Conservation (phyloP, 2,329 filamentous ascomycete genomes). For the Ophiocordyceps camponoti-rufipedis region DNA sequence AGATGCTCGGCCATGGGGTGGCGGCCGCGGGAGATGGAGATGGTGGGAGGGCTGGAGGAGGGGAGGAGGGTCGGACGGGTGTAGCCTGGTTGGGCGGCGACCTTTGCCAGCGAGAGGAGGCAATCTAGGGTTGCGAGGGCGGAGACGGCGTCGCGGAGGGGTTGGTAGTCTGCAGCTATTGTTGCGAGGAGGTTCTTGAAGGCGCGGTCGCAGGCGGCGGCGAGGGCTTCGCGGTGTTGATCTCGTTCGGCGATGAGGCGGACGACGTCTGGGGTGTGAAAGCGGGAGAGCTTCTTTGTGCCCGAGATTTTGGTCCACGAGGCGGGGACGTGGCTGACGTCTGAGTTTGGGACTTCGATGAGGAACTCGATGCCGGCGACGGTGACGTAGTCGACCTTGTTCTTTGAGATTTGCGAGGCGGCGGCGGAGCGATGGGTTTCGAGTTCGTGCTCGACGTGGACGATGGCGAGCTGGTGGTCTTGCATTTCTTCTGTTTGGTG, state of each 20-base stretch:
- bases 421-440: conserved; percentile 56
- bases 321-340: conserved; percentile 75
- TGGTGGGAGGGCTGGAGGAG: conserved; percentile 43
- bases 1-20: conserved; percentile 95
- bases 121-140: conserved; percentile 79
- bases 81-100: conserved; percentile 79
- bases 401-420: conserved; percentile 53
- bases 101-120: conserved; percentile 65
- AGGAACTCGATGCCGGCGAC: conserved; percentile 87
- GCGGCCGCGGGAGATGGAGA: conserved; percentile 47
- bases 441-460: conserved; percentile 78
- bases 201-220: conserved; percentile 75
- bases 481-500: conserved; percentile 80
- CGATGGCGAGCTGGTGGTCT: conserved; percentile 78
- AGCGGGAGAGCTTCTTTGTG: conserved; percentile 80
- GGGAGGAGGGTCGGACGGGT: conserved; percentile 52
- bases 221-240: conserved; percentile 84
- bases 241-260: conserved; percentile 72
- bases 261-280: conserved; percentile 84
- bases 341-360: conserved; percentile 71
- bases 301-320: conserved; percentile 92
- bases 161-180: conserved; percentile 72
- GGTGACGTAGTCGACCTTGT: conserved; percentile 57
- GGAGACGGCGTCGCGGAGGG: conserved; percentile 74
- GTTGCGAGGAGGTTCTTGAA: conserved; percentile 54